These are phyloP conservation scores for Exophiala sp. DNA, from an alignment of 2,329 filamentous ascomycete genomes.

Conservation along the genomic window DNA sequence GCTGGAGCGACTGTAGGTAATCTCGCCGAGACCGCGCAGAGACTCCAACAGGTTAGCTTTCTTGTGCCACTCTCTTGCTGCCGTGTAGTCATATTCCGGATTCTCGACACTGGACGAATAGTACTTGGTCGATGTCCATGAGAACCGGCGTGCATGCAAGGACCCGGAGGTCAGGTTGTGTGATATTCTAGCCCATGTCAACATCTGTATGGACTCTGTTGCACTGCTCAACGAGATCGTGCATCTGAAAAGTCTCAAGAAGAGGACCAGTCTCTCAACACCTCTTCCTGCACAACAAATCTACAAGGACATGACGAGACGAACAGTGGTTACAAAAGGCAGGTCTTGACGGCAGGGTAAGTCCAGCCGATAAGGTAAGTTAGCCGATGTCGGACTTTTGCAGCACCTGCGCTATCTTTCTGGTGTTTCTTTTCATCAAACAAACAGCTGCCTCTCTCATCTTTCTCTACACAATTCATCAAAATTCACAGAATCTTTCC, in stretches of 20 bases:
- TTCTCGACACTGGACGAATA: slow-evolving; percentile 8
- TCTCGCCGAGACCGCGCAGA: slow-evolving; percentile 54
- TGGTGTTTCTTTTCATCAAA: neutral
- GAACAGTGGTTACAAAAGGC: neutral
- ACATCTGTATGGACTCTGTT: neutral
- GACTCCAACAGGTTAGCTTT: slow-evolving; percentile 53
- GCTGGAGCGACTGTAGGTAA: slow-evolving; percentile 62
- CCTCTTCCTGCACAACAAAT: neutral
- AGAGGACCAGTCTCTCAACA: neutral
- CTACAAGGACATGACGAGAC: neutral
- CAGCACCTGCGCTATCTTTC: neutral
- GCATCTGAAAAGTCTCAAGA: no score
- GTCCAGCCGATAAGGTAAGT: neutral
- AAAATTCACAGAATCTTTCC: neutral
- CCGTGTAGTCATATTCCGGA: slow-evolving; percentile 32
- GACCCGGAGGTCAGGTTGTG: neutral
- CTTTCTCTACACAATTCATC: slow-evolving; percentile 10
- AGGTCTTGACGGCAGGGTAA: neutral
- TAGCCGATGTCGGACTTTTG: neutral
- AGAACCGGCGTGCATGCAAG: neutral
- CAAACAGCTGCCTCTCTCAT: slow-evolving; percentile 2
- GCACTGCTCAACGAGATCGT: no score
- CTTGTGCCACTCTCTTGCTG: slow-evolving; percentile 57
- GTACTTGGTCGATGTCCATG: neutral
- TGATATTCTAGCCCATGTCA: neutral